phyloP scores from a whole-genome alignment of 371 early-diverging fungal species.

The Batkoa obscura region DNA sequence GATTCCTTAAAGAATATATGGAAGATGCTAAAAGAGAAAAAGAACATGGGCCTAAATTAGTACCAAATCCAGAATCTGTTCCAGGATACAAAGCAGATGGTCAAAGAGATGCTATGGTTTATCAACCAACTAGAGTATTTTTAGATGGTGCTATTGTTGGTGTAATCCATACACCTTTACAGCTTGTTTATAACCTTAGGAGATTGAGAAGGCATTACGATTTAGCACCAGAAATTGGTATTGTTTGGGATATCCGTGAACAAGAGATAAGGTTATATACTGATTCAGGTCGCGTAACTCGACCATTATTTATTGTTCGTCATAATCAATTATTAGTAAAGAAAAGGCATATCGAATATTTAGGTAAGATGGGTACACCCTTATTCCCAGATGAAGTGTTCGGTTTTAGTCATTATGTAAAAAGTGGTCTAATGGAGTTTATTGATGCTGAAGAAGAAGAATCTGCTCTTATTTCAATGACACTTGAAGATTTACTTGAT shows the following conservation, averaged over 20 bases:
- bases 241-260: constrained; percentile 90
- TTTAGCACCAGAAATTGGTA: constrained; percentile 79
- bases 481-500: constrained; percentile 70
- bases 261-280: constrained; percentile 87
- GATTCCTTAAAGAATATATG: constrained; percentile 77
- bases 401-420: constrained; percentile 64
- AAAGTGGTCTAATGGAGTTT: constrained; percentile 85
- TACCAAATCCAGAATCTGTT: too few relatives aligned
- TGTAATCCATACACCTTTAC: constrained; percentile 71
- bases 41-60: too few relatives aligned
- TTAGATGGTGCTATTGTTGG: constrained; percentile 98
- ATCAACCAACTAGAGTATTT: constrained; percentile 91
- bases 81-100: too few relatives aligned
- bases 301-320: constrained; percentile 94
- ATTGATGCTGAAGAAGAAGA: constrained; percentile 99
- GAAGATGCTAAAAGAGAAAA: neutral
- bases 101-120: too few relatives aligned
- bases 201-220: constrained; percentile 64
- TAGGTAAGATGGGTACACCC: constrained; percentile 2
- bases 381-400: constrained; percentile 12
- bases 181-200: constrained; percentile 60
- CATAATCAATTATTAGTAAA: constrained; percentile 37
- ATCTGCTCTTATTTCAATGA: constrained; percentile 89
- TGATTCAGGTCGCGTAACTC: constrained; percentile 93
- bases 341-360: constrained; percentile 38